These are phyloP conservation scores for Botrytis squamosa DNA, from an alignment of 2,329 filamentous ascomycete genomes.

Conservation along the genomic window DNA sequence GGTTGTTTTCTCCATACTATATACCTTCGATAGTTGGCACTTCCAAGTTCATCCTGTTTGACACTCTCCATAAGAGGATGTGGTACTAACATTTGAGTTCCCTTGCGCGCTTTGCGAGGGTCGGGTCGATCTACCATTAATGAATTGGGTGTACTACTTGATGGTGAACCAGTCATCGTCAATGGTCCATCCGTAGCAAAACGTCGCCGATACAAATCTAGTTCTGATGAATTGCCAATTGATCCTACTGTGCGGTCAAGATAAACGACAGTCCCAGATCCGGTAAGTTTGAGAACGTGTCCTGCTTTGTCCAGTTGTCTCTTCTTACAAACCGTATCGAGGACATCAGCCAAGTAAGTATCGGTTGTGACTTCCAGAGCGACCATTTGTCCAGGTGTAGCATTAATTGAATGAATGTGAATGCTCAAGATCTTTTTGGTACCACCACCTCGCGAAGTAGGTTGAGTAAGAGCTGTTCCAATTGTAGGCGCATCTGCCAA, in stretches of 20 bases:
- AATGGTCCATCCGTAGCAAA: conserved; percentile 73
- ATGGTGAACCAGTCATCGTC: conserved; percentile 66
- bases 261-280: conserved; percentile 71
- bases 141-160: conserved; percentile 64
- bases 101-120: conserved; percentile 50
- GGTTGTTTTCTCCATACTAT: conserved; percentile 79
- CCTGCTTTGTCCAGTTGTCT: conserved; percentile 75
- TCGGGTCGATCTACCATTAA: conserved; percentile 46
- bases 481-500: conserved; percentile 57
- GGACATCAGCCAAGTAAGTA: conserved; percentile 78
- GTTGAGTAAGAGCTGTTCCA: conserved; percentile 34
- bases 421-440: conserved; percentile 71
- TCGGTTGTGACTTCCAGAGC: conserved; percentile 76
- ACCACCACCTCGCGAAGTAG: conserved; percentile 44
- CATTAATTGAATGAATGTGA: conserved; percentile 68
- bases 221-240: conserved; percentile 69
- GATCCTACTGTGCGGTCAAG: conserved; percentile 77
- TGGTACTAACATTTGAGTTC: conserved; percentile 52
- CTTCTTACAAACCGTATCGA: conserved; percentile 75
- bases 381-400: conserved; percentile 69
- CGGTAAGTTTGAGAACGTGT: conserved; percentile 75
- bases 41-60: conserved; percentile 57
- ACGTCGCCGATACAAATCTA: conserved; percentile 72
- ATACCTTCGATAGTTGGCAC: conserved; percentile 69
- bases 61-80: conserved; percentile 66